Evolutionary conservation across 2,329 filamentous ascomycete species (phyloP).

Genomic region (Sporothrix pallida): DNA sequence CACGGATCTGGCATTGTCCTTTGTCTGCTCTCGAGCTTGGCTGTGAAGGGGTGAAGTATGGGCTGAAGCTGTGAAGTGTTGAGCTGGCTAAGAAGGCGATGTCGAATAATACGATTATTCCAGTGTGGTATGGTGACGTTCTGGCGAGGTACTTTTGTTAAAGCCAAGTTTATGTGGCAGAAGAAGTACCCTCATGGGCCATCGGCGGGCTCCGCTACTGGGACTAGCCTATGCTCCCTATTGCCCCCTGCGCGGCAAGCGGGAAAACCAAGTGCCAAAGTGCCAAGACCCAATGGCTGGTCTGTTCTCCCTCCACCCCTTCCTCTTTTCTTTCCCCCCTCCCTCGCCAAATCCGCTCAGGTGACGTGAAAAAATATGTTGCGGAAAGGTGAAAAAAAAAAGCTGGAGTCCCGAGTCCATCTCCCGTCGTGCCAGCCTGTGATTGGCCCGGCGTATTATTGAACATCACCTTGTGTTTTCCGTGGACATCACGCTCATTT

Average conservation of each 20-base stretch:
- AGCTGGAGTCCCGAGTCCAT: slow-evolving; percentile 16
- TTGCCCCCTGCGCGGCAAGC: slow-evolving; percentile 1
- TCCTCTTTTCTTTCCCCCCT: slow-evolving; percentile 17
- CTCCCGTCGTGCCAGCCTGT: background rate
- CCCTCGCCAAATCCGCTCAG: slow-evolving; percentile 41
- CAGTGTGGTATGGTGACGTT: background rate
- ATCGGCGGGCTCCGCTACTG: background rate
- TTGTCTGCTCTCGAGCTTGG: background rate
- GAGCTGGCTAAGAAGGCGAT: background rate
- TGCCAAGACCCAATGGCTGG: slow-evolving; percentile 30
- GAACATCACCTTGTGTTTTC: background rate
- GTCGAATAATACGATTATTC: background rate
- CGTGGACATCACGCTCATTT: background rate
- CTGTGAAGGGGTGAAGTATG: background rate
- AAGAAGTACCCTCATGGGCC: background rate
- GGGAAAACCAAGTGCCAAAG: background rate
- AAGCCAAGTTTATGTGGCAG: background rate
- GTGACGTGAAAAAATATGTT: slow-evolving; percentile 40
- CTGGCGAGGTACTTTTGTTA: background rate
- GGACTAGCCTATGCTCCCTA: background rate
- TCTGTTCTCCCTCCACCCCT: background rate
- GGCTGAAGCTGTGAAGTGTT: background rate
- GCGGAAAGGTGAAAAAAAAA: slow-evolving; percentile 21
- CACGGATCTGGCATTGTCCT: background rate
- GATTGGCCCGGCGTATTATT: slow-evolving; percentile 17